A percentile compares a stretch with the other conserved stretches of the same genome.
Conservation (phyloP, 495 filamentous ascomycete species). For the Aspergillus affinis region DNA sequence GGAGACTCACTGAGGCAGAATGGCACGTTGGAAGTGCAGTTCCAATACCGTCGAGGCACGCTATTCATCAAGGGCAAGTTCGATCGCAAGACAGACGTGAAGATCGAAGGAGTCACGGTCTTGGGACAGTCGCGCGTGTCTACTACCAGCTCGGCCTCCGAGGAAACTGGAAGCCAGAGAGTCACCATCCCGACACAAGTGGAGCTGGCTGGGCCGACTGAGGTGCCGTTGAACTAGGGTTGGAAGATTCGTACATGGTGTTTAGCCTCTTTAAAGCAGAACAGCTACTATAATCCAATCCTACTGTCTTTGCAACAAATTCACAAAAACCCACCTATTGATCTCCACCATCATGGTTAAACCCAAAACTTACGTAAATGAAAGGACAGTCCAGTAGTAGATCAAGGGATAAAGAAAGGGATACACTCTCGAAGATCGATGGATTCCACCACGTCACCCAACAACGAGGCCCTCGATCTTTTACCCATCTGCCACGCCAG, state of each 20-base stretch:
- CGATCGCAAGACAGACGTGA: constrained; percentile 45
- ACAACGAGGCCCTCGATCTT: background rate
- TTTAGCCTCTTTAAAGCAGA: background rate
- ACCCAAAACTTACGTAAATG: background rate
- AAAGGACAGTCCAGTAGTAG: background rate
- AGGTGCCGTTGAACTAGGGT: constrained; percentile 19
- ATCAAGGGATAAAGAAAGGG: background rate
- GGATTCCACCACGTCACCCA: background rate
- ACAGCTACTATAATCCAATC: background rate
- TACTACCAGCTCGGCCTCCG: background rate
- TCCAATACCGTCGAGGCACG: constrained; percentile 51
- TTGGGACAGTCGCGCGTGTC: constrained; percentile 38
- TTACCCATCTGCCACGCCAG: background rate
- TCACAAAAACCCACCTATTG: background rate
- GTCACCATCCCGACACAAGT: constrained; percentile 25
- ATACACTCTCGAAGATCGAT: background rate
- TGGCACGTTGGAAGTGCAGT: constrained; percentile 47
- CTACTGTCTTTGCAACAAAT: background rate
- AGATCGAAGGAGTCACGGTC: constrained; percentile 57
- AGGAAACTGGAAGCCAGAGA: constrained; percentile 15
- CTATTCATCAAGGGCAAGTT: constrained; percentile 55
- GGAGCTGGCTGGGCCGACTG: constrained; percentile 25
- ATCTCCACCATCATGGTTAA: no score
- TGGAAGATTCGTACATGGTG: background rate
- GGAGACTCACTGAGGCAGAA: constrained; percentile 55